Evolutionary conservation across 495 filamentous ascomycete genomes (phyloP).

Genomic region (Daldinia bambusicola): DNA sequence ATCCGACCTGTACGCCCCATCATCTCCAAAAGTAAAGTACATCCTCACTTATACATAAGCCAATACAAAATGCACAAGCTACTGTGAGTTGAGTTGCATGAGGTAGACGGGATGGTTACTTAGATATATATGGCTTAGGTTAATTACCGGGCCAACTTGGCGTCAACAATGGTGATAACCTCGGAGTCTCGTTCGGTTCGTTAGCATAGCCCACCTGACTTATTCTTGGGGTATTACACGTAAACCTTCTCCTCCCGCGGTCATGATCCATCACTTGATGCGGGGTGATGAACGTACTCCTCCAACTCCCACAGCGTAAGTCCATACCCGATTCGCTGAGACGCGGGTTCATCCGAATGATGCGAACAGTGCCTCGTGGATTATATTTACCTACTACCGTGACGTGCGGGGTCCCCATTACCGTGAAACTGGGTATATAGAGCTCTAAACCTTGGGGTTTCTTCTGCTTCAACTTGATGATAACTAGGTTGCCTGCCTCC

Average conservation of each 20-base stretch:
- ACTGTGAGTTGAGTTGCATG: constrained; percentile 1
- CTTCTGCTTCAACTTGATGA: not conserved
- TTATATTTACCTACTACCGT: constrained; percentile 1
- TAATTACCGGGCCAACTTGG: not conserved
- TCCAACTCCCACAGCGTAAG: not conserved
- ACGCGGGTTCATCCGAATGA: not conserved
- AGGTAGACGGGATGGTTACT: no score
- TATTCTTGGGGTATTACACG: constrained; percentile 8
- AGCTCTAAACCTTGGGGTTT: not conserved
- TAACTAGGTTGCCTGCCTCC: not conserved
- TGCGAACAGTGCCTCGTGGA: constrained; percentile 1
- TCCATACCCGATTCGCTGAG: constrained; percentile 27
- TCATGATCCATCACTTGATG: constrained; percentile 3
- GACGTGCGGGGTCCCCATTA: constrained; percentile 29
- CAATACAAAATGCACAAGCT: not conserved
- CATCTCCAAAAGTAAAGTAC: no score
- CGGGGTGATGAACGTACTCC: constrained; percentile 20
- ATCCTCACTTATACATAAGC: not conserved
- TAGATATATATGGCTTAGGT: not conserved
- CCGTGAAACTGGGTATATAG: constrained; percentile 15
- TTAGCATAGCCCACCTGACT: constrained; percentile 2
- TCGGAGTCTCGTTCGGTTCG: constrained; percentile 16
- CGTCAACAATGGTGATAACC: not conserved
- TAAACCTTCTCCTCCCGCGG: not conserved
- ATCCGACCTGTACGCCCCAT: no score